Evolutionary conservation across 176 grass and related monocot genomes (phyloP).

Genomic region (Melocanna baccifera): DNA sequence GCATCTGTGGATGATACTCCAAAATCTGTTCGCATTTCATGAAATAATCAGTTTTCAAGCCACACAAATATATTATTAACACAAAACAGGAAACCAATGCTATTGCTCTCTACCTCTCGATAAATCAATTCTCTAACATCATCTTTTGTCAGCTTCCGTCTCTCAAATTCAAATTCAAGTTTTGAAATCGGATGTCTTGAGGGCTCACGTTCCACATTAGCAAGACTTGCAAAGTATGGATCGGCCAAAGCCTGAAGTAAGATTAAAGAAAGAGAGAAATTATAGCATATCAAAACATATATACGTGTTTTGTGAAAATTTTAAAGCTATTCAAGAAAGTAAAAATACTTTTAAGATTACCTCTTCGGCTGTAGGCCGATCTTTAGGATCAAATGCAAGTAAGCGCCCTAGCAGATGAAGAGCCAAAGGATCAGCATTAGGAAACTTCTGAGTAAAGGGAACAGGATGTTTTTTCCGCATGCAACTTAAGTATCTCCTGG

Average conservation of each 20-base stretch:
- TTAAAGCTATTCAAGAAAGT: background rate
- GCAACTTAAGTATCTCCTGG: constrained; percentile 79
- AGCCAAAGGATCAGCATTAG: constrained; percentile 70
- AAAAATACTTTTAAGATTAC: constrained; percentile 25
- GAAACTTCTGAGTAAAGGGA: constrained; percentile 79
- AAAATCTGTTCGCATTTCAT: background rate
- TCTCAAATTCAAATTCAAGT: constrained; percentile 97
- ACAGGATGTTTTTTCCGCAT: constrained; percentile 78
- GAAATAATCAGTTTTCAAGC: background rate
- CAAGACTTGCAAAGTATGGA: constrained; percentile 77
- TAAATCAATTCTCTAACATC: constrained; percentile 96
- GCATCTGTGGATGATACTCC: background rate
- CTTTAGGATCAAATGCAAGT: constrained; percentile 96
- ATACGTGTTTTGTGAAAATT: background rate
- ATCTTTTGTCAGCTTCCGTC: constrained; percentile 86
- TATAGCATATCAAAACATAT: constrained; percentile 19
- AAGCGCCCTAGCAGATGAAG: constrained; percentile 67
- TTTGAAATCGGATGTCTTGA: constrained; percentile 85
- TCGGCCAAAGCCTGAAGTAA: constrained; percentile 77
- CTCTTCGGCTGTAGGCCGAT: constrained; percentile 79
- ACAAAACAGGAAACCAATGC: constrained; percentile 9
- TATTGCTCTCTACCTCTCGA: constrained; percentile 63
- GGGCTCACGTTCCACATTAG: constrained; percentile 84
- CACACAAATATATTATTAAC: background rate
- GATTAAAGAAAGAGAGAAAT: background rate